Evolutionary conservation across 345 rosid species (phyloP).

Genomic region (Linum tenue): DNA sequence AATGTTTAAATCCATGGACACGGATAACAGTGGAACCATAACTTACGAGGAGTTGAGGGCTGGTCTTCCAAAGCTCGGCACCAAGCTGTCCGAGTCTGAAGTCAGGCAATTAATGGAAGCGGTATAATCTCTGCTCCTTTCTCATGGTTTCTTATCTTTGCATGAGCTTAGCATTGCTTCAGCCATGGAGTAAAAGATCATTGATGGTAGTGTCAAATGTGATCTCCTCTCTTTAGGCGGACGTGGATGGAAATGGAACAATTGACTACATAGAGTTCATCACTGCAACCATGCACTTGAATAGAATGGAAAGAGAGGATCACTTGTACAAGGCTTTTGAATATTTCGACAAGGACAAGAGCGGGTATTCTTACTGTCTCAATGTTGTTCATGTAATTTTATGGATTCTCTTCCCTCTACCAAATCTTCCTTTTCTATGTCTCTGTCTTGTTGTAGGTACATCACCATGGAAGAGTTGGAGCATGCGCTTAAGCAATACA

Average conservation of each 20-base stretch:
- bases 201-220: no score
- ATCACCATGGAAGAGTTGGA: constrained; percentile 91
- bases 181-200: neutral
- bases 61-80: constrained; percentile 83
- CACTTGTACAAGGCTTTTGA: constrained; percentile 80
- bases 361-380: constrained; percentile 49
- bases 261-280: constrained; percentile 95
- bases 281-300: constrained; percentile 95
- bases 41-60: constrained; percentile 21
- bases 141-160: constrained; percentile 1
- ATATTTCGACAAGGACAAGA: constrained; percentile 86
- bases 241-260: constrained; percentile 91
- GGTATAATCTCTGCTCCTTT: constrained; percentile 33
- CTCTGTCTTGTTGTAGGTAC: constrained; percentile 38
- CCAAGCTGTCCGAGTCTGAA: constrained; percentile 82
- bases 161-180: constrained; percentile 1
- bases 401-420: neutral
- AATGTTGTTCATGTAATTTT: neutral
- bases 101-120: constrained; percentile 92
- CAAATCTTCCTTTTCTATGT: neutral
- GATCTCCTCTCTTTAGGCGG: constrained; percentile 43
- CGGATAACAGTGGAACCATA: constrained; percentile 14
- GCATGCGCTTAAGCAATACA: constrained; percentile 75
- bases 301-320: constrained; percentile 87
- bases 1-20: constrained; percentile 94